A percentile compares a stretch with the other conserved stretches of the same genome.
phyloP scores from a whole-genome alignment of 805 yeast genomes.

The Yamadazyma scolyti region DNA sequence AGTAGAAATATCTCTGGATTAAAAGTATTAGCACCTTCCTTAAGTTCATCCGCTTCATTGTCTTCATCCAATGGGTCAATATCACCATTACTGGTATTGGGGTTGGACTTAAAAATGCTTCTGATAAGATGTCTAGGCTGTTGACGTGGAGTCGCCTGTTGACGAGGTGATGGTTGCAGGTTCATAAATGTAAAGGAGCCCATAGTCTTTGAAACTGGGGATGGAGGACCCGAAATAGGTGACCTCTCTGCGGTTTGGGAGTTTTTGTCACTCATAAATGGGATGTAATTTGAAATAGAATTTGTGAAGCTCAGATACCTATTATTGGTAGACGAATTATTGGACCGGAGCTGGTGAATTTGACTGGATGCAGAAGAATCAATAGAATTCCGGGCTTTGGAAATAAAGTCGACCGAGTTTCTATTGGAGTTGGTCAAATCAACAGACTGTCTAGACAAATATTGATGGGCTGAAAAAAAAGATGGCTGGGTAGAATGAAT shows the following conservation, averaged over 20 bases:
- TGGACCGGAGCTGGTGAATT: slow-evolving; percentile 13
- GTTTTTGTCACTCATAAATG: slow-evolving; percentile 35
- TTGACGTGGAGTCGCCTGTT: slow-evolving; percentile 11
- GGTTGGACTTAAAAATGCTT: slow-evolving; percentile 25
- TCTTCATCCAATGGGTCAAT: neutral
- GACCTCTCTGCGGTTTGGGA: slow-evolving; percentile 6
- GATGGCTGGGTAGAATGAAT: slow-evolving; percentile 41
- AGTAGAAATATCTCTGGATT: slow-evolving; percentile 19
- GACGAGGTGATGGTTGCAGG: slow-evolving; percentile 11
- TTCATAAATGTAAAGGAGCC: slow-evolving; percentile 3
- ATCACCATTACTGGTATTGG: no score
- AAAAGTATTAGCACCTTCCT: slow-evolving; percentile 4
- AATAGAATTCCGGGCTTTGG: slow-evolving; percentile 24
- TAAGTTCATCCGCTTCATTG: neutral
- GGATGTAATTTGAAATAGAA: slow-evolving; percentile 37
- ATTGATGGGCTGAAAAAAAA: slow-evolving; percentile 42
- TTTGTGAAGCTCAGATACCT: slow-evolving; percentile 31
- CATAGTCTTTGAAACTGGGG: slow-evolving; percentile 3
- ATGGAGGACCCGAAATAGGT: slow-evolving; percentile 13
- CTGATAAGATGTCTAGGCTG: slow-evolving; percentile 31
- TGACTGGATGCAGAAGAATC: slow-evolving; percentile 19
- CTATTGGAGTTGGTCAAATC: slow-evolving; percentile 30
- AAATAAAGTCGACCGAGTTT: slow-evolving; percentile 30
- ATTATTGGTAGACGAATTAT: slow-evolving; percentile 16
- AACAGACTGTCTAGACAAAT: slow-evolving; percentile 31